A percentile compares a stretch with the other conserved stretches of the same genome.
Evolutionary conservation across 176 grass and related monocot genomes (phyloP).

Genomic region (Typha latifolia): DNA sequence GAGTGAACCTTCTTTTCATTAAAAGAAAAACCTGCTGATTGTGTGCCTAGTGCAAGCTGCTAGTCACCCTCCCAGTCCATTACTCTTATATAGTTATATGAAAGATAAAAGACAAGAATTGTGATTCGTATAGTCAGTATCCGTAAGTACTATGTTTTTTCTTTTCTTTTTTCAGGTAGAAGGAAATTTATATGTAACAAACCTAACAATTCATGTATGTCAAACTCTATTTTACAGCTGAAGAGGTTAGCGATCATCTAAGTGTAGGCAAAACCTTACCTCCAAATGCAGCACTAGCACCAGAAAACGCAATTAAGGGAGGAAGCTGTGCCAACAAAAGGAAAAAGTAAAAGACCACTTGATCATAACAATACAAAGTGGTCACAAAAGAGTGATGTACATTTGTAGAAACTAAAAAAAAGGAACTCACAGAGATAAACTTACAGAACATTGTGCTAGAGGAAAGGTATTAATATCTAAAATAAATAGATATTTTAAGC

Average conservation of each 20-base stretch:
- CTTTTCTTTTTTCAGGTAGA: not conserved
- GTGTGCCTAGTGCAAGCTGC: too few species aligned
- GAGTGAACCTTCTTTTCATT: too few species aligned
- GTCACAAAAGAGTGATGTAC: not conserved
- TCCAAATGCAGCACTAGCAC: conserved; percentile 79
- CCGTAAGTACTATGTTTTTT: too few species aligned
- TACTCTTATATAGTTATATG: too few species aligned
- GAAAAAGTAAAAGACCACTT: not conserved
- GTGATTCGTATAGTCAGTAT: too few species aligned
- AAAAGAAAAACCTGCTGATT: too few species aligned
- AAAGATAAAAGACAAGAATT: too few species aligned
- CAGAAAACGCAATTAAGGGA: conserved; percentile 67
- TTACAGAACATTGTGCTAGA: too few species aligned
- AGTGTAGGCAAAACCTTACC: conserved; percentile 28
- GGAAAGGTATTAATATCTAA: too few species aligned
- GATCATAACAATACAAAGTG: not conserved
- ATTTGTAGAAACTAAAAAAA: not conserved
- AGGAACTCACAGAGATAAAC: not conserved
- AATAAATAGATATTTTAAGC: too few species aligned
- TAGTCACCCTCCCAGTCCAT: too few species aligned
- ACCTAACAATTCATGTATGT: not conserved
- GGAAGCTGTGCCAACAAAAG: conserved; percentile 48
- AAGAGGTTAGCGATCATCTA: not conserved
- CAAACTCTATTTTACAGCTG: not conserved
- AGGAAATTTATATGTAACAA: not conserved